Percentiles rank a stretch among this genome's conserved stretches.
Evolutionary conservation across 1,284 basidiomycete species (phyloP).

Genomic region (Chiua sp.): DNA sequence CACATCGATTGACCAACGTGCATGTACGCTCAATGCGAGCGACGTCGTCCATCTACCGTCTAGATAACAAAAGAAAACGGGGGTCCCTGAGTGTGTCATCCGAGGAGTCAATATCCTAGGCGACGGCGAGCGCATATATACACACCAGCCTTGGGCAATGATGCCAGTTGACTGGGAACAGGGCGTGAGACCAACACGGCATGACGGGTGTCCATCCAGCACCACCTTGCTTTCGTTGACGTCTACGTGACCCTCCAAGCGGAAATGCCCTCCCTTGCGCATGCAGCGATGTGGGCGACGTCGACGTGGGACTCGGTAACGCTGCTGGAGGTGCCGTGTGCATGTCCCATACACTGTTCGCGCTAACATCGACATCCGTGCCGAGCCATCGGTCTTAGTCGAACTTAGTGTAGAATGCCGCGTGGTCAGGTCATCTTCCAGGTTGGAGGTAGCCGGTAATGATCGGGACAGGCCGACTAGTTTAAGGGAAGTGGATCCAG

Average conservation of each 20-base stretch:
- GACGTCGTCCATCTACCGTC: too few relatives aligned
- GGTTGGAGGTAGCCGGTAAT: slow-evolving; percentile 80
- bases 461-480: slow-evolving; percentile 64
- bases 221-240: too few relatives aligned
- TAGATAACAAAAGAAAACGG: too few relatives aligned
- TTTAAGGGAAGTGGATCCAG: slow-evolving; percentile 59
- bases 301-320: not conserved
- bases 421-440: slow-evolving; percentile 79
- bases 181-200: too few relatives aligned
- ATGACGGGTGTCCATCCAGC: too few relatives aligned
- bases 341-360: slow-evolving; percentile 3
- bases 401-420: slow-evolving; percentile 49
- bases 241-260: not conserved
- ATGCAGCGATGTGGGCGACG: slow-evolving; percentile 23
- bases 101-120: too few relatives aligned
- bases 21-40: too few relatives aligned
- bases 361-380: slow-evolving; percentile 28
- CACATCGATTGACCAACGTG: too few relatives aligned
- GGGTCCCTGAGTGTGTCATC: too few relatives aligned
- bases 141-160: too few relatives aligned
- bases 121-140: too few relatives aligned
- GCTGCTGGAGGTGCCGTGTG: not conserved
- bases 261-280: slow-evolving; percentile 12
- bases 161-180: too few relatives aligned
- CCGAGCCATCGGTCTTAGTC: slow-evolving; percentile 2